These are phyloP conservation scores for Chaetomium sp. DNA, from an alignment of 2,329 filamentous ascomycete genomes.

Conservation along the genomic window DNA sequence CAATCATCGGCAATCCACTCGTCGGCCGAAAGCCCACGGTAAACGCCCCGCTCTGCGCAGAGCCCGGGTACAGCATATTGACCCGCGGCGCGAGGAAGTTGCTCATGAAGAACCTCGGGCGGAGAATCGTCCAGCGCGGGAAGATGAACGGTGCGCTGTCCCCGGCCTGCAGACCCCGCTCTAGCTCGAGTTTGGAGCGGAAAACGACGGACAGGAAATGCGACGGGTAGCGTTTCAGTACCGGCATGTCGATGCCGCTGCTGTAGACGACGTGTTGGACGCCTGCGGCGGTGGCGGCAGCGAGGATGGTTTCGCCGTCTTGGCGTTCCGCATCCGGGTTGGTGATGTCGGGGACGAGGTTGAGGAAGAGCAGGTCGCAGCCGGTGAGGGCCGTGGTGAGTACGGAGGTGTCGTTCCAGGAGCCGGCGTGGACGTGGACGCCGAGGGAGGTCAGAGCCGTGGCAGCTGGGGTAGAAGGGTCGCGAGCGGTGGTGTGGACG, in stretches of 20 bases:
- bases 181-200: constrained; percentile 36
- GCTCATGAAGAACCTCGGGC: constrained; percentile 44
- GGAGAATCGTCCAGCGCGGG: constrained; percentile 42
- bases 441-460: constrained; percentile 27
- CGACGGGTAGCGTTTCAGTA: constrained; percentile 1
- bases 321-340: constrained; percentile 27
- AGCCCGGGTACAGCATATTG: constrained; percentile 31
- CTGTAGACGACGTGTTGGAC: constrained; percentile 34
- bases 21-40: constrained; percentile 30
- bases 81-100: constrained; percentile 42
- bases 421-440: constrained; percentile 29
- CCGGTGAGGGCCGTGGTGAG: constrained; percentile 28
- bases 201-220: not conserved
- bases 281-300: constrained; percentile 33
- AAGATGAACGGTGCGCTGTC: constrained; percentile 27
- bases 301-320: constrained; percentile 29
- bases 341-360: constrained; percentile 28
- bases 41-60: constrained; percentile 34
- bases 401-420: constrained; percentile 29
- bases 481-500: constrained; percentile 30
- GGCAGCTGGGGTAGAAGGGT: constrained; percentile 27
- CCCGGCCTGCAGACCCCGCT: constrained; percentile 30
- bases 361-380: constrained; percentile 31
- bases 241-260: constrained; percentile 25
- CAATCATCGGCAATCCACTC: constrained; percentile 37